Conservation (phyloP, 2,329 filamentous ascomycete genomes). For the Sclerotinia nivalis region DNA sequence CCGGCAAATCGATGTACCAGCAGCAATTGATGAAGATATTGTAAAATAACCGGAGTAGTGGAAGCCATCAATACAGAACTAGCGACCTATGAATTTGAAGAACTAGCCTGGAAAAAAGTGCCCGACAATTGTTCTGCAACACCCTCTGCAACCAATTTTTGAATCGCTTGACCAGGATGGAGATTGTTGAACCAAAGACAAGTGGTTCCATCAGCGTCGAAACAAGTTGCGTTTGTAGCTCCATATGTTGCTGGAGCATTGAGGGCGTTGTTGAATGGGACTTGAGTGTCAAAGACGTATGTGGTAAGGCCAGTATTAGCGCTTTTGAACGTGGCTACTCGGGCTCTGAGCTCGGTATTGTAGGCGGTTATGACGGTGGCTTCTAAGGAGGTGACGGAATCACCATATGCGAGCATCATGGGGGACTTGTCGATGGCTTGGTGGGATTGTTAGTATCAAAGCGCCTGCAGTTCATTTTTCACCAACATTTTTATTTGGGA, state of each 20-base stretch:
- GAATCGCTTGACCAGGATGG: conserved; percentile 31
- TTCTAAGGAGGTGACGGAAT: background rate
- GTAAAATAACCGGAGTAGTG: background rate
- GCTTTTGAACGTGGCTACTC: background rate
- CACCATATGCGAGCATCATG: conserved; percentile 11
- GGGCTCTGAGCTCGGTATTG: background rate
- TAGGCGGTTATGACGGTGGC: background rate
- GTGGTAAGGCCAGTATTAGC: background rate
- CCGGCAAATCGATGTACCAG: background rate
- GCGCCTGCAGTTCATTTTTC: background rate
- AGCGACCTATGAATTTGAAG: background rate
- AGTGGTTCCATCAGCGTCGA: conserved; percentile 29
- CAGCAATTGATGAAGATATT: background rate
- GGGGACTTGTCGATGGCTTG: background rate
- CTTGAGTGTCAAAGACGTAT: background rate
- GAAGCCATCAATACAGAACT: background rate
- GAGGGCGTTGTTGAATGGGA: background rate
- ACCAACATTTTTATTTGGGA: too few relatives aligned
- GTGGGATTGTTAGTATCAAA: background rate
- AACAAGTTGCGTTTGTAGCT: conserved; percentile 29
- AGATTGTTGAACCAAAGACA: conserved; percentile 33
- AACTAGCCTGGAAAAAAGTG: background rate
- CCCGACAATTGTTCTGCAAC: conserved; percentile 11
- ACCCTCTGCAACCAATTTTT: conserved; percentile 26
- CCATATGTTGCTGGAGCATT: conserved; percentile 24